Base-by-base conservation (phyloP, 345 rosid species). In the Brassica nigra region DNA sequence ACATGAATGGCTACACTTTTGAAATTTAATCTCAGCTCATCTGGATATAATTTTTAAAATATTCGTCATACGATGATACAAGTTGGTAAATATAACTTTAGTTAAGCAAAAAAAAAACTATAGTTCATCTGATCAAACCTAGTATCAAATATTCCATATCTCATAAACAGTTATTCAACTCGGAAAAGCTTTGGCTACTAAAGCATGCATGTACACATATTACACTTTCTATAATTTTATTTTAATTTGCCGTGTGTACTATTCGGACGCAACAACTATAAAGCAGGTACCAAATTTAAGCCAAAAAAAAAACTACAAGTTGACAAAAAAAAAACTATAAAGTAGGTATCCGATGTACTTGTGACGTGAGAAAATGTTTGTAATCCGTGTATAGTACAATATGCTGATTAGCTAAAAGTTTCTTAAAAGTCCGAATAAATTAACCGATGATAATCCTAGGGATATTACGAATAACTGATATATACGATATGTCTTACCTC, bases 251-350 rank as follows among this genome's bases (percentile, higher is more conserved):
- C 6, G n/a, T 28, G 55, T 67, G 47, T 42, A 10, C 30, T 76
- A 68, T 76, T 76, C 74, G 68, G 80, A 76, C 80, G 69, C 31
- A 76, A 76, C 68, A 42, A 76, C 34, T 68, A 76, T 2, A 10
- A 76, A 58, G 66, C 42, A 8, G 52, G 62, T 61, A 76, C 27
- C 27, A 23, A 23, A 23, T 23, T 1, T 23, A 23, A 23, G 27
- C 27, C 27, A 23, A 23, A 23, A 23, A 23, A 23, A 23, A 23
- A 23, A 23, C 27, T 23, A 23, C 27, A 23, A 23, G 27, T 23
- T 23, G 27, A 23, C 27, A 23, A 23, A 23, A 23, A 23, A 23
- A 23, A 23, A 42, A 76, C 34, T 68, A 76, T 2, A 10, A 76
- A 58, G 66, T 59, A 8, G 52, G 62, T 61, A 76, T 59, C 52